Percentiles rank a stretch among this genome's conserved stretches.
Conservation (phyloP, 176 grass and related monocot species). For the Areca catechu region DNA sequence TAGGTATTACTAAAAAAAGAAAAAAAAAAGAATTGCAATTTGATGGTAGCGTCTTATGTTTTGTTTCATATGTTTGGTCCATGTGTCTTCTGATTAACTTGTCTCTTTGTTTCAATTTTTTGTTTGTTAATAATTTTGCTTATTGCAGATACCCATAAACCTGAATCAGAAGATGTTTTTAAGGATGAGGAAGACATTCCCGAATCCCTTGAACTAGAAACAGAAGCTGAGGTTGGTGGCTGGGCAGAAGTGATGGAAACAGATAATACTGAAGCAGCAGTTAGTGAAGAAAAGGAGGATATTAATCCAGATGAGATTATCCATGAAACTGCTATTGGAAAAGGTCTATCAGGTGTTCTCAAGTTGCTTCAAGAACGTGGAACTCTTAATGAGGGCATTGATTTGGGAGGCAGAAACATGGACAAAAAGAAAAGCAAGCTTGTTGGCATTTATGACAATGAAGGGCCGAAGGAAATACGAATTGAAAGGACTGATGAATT, state of each 20-base stretch:
- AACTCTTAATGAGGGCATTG: slow-evolving; percentile 73
- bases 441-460: slow-evolving; percentile 43
- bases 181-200: slow-evolving; percentile 70
- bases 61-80: background rate
- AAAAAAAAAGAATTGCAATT: no score
- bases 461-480: slow-evolving; percentile 78
- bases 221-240: slow-evolving; percentile 26
- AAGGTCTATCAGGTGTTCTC: slow-evolving; percentile 68
- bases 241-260: slow-evolving; percentile 39
- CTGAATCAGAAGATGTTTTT: slow-evolving; percentile 71
- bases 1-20: no score
- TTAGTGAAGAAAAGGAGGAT: slow-evolving; percentile 40
- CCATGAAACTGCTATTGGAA: slow-evolving; percentile 68
- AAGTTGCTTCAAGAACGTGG: slow-evolving; percentile 69
- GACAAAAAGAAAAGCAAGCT: slow-evolving; percentile 94
- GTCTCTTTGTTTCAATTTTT: slow-evolving; percentile 1
- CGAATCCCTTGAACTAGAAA: slow-evolving; percentile 25
- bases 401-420: slow-evolving; percentile 84
- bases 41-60: background rate
- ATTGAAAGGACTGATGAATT: slow-evolving; percentile 87
- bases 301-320: slow-evolving; percentile 56
- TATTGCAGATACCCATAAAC: slow-evolving; percentile 45
- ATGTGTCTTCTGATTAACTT: no score
- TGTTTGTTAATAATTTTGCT: slow-evolving; percentile 19
- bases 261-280: slow-evolving; percentile 11